These are phyloP conservation scores for Endocladia muricata DNA, from an alignment of 31 red algal species.

Conservation along the genomic window DNA sequence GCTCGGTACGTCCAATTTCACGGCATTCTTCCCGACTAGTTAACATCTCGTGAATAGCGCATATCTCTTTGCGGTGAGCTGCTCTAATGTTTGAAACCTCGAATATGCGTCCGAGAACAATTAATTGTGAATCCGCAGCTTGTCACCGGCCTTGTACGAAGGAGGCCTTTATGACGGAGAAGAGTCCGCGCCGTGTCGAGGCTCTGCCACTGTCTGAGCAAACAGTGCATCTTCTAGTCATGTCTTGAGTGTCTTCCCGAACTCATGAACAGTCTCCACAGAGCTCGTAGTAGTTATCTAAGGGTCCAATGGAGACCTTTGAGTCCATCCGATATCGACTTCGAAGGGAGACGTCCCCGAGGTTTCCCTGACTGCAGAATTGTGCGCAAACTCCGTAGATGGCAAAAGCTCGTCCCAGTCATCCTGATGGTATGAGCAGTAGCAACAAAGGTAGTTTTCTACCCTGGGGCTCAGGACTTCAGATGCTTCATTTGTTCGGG, in stretches of 20 bases:
- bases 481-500: background rate
- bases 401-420: slow-evolving; percentile 3
- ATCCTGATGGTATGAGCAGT: background rate
- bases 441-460: slow-evolving; percentile 2
- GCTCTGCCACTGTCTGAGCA: background rate
- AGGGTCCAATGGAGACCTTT: background rate
- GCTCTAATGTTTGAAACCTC: background rate
- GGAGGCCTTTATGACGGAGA: background rate
- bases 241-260: background rate
- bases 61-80: background rate
- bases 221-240: slow-evolving; percentile 7
- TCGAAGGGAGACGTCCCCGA: background rate
- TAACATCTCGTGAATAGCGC: background rate
- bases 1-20: background rate
- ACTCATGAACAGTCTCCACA: background rate
- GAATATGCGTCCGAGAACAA: slow-evolving; percentile 1
- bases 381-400: background rate
- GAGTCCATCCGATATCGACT: background rate
- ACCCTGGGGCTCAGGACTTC: background rate
- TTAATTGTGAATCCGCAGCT: background rate
- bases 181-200: background rate
- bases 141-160: background rate
- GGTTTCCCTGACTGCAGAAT: background rate
- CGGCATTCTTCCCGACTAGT: slow-evolving; percentile 11
- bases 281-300: background rate